Conservation (phyloP, 2,329 filamentous ascomycete species). For the Colletotrichum nymphaeae region DNA sequence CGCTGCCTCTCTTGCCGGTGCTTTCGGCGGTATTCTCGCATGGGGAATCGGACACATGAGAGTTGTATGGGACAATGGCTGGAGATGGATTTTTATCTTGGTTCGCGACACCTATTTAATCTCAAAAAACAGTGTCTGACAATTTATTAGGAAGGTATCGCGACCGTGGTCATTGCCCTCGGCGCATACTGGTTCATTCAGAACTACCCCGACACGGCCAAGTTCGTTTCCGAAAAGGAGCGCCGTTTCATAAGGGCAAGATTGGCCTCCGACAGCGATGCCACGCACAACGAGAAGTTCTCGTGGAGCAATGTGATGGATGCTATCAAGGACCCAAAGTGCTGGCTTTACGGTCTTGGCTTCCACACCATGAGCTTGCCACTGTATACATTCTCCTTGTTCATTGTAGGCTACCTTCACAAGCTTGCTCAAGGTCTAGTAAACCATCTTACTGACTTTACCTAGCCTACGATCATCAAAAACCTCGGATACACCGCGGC, state of each 20-base stretch:
- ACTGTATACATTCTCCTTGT: slow-evolving; percentile 66
- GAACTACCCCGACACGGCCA: slow-evolving; percentile 71
- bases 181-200: slow-evolving; percentile 70
- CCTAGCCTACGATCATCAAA: slow-evolving; percentile 63
- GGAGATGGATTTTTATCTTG: slow-evolving; percentile 71
- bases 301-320: slow-evolving; percentile 73
- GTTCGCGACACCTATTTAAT: slow-evolving; percentile 45
- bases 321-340: slow-evolving; percentile 75
- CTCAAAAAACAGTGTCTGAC: slow-evolving; percentile 49
- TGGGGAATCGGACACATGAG: slow-evolving; percentile 67
- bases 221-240: slow-evolving; percentile 66
- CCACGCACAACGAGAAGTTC: slow-evolving; percentile 75
- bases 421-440: fast-evolving
- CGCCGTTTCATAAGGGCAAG: slow-evolving; percentile 70
- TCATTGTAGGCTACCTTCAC: slow-evolving; percentile 53
- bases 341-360: slow-evolving; percentile 77
- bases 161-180: slow-evolving; percentile 63
- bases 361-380: slow-evolving; percentile 80
- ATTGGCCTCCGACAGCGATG: slow-evolving; percentile 75
- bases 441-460: neutral
- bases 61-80: slow-evolving; percentile 64
- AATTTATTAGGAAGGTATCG: slow-evolving; percentile 61
- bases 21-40: slow-evolving; percentile 67
- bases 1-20: slow-evolving; percentile 64
- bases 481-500: slow-evolving; percentile 65